phyloP scores from a whole-genome alignment of 2,329 filamentous ascomycete genomes.

The Hymenoscyphus fructigenus region DNA sequence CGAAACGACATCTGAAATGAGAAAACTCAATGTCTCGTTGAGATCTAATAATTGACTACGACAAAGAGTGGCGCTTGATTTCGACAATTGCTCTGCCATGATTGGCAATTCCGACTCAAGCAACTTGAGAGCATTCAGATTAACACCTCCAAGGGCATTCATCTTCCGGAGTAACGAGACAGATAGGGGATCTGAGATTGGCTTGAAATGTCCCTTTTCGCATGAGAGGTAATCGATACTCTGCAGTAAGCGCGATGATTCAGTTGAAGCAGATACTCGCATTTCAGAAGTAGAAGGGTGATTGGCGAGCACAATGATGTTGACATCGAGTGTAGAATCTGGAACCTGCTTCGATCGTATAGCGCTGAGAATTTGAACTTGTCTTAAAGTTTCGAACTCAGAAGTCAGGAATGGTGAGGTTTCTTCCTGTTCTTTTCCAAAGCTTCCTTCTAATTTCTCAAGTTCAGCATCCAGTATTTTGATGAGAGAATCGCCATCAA shows the following conservation, averaged over 20 bases:
- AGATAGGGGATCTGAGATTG: constrained; percentile 50
- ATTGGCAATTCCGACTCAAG: constrained; percentile 65
- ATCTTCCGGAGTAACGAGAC: constrained; percentile 56
- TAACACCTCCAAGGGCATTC: constrained; percentile 50
- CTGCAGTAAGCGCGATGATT: constrained; percentile 27
- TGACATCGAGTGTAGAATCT: constrained; percentile 18
- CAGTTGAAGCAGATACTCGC: constrained; percentile 27
- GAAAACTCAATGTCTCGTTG: constrained; percentile 24
- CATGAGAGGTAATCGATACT: constrained; percentile 35
- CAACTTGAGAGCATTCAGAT: constrained; percentile 59
- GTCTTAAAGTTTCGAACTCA: constrained; percentile 58
- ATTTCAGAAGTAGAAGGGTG: constrained; percentile 33
- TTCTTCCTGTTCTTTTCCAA: constrained; percentile 43
- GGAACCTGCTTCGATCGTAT: constrained; percentile 16
- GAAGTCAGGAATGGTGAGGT: constrained; percentile 51
- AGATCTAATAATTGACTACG: constrained; percentile 50
- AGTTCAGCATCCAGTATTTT: constrained; percentile 52
- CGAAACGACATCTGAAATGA: constrained; percentile 27
- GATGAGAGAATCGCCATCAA: constrained; percentile 42
- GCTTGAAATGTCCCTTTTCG: constrained; percentile 38
- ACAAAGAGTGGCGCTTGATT: constrained; percentile 37
- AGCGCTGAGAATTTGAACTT: constrained; percentile 37
- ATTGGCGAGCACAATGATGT: constrained; percentile 34
- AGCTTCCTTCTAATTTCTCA: constrained; percentile 47
- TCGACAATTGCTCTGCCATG: constrained; percentile 49